Evolutionary conservation across 2,329 filamentous ascomycete genomes (phyloP).

Genomic region (Exophiala alcalophila): DNA sequence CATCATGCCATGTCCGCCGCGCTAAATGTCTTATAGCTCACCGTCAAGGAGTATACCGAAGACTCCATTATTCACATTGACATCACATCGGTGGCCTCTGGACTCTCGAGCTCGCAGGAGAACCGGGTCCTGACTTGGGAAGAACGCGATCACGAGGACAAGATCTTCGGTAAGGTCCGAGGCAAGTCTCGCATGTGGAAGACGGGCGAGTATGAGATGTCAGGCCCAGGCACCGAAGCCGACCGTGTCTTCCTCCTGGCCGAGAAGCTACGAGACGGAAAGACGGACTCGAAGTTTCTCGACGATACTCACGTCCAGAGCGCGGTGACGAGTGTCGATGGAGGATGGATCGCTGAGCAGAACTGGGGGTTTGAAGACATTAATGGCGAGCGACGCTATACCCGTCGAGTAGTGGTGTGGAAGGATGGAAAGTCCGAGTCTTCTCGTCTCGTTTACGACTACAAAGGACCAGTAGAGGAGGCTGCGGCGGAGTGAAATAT

Average conservation of each 20-base stretch:
- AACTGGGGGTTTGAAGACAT: constrained; percentile 48
- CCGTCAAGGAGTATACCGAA: constrained; percentile 44
- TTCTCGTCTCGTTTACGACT: constrained; percentile 44
- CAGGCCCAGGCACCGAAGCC: constrained; percentile 39
- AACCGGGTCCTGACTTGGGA: constrained; percentile 56
- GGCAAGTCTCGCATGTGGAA: constrained; percentile 51
- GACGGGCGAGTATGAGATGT: constrained; percentile 41
- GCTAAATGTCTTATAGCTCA: constrained; percentile 32
- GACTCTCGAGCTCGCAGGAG: constrained; percentile 65
- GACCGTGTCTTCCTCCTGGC: constrained; percentile 41
- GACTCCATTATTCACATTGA: constrained; percentile 60
- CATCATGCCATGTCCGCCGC: constrained; percentile 61
- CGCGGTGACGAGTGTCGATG: constrained; percentile 48
- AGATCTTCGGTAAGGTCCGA: constrained; percentile 71
- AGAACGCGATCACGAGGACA: constrained; percentile 67
- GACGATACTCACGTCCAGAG: constrained; percentile 54
- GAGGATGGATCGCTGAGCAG: constrained; percentile 52
- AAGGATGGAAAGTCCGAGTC: constrained; percentile 38
- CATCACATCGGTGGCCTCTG: constrained; percentile 69
- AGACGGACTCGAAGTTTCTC: constrained; percentile 58
- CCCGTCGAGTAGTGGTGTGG: constrained; percentile 42
- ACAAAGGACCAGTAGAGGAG: constrained; percentile 26
- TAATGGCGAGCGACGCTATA: constrained; percentile 42
- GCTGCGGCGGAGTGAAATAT: constrained; percentile 22
- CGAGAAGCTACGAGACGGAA: constrained; percentile 51